A percentile compares a stretch with the other conserved stretches of the same genome.
Conservation (phyloP, 2,329 filamentous ascomycete genomes). For the Paraphaeosphaeria minitans region DNA sequence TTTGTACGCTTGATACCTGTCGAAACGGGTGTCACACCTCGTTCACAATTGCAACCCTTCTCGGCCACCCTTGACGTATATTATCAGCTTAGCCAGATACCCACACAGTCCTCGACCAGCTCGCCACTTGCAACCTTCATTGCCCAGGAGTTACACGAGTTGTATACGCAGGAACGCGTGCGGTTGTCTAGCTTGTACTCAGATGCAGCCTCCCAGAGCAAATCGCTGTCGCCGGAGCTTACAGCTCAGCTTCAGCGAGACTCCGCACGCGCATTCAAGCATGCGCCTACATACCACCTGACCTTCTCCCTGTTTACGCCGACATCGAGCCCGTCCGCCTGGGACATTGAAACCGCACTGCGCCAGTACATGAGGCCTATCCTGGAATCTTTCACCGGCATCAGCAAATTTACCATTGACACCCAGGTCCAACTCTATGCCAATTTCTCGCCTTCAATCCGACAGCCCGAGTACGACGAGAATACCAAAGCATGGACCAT, state of each 20-base stretch:
- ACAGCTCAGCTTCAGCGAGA: slow-evolving; percentile 65
- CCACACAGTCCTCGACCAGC: slow-evolving; percentile 70
- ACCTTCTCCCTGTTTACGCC: slow-evolving; percentile 95
- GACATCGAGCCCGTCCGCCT: slow-evolving; percentile 76
- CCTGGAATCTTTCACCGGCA: slow-evolving; percentile 75
- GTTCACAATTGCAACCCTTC: slow-evolving; percentile 70
- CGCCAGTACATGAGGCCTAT: slow-evolving; percentile 81
- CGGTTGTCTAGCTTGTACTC: slow-evolving; percentile 64
- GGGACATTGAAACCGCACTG: slow-evolving; percentile 87
- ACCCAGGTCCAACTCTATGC: slow-evolving; percentile 96
- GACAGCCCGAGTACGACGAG: slow-evolving; percentile 60
- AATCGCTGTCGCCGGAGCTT: slow-evolving; percentile 55
- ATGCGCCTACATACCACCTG: slow-evolving; percentile 90
- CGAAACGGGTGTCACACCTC: slow-evolving; percentile 56
- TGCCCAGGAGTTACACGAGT: slow-evolving; percentile 73
- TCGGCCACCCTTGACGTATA: slow-evolving; percentile 75
- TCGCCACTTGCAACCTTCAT: slow-evolving; percentile 77
- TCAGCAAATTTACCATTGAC: slow-evolving; percentile 95
- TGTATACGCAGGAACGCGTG: slow-evolving; percentile 88
- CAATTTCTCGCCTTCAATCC: slow-evolving; percentile 66
- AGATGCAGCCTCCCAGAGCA: slow-evolving; percentile 55
- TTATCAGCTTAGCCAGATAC: slow-evolving; percentile 72
- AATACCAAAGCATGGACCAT: slow-evolving; percentile 67
- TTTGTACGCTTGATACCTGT: slow-evolving; percentile 73
- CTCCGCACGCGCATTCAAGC: slow-evolving; percentile 84